Percentiles rank a stretch among this genome's conserved stretches.
Conservation (phyloP, 1,284 basidiomycete genomes). For the Thecaphora thlaspeos region DNA sequence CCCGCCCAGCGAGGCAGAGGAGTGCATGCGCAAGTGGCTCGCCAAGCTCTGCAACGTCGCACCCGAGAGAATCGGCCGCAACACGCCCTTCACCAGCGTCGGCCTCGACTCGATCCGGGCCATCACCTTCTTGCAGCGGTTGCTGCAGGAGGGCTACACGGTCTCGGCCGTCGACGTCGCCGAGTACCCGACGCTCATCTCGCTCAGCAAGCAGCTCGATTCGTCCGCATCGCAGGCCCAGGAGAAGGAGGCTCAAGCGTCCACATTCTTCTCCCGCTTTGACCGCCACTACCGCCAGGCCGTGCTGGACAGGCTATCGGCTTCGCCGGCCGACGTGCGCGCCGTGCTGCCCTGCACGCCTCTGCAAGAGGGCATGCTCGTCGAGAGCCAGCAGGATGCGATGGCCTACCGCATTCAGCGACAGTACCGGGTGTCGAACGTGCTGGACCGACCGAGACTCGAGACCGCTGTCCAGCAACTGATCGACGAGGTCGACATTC, state of each 20-base stretch:
- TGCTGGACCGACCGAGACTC: conserved; percentile 21
- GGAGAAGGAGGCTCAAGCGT: conserved; percentile 11
- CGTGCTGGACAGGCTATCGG: conserved; percentile 1
- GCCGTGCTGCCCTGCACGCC: conserved; percentile 40
- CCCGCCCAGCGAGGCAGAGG: conserved; percentile 15
- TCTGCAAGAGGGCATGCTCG: conserved; percentile 53
- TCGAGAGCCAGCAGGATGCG: conserved; percentile 41
- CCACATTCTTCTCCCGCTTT: conserved; percentile 14
- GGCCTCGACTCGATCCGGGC: conserved; percentile 56
- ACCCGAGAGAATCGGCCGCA: conserved; percentile 36
- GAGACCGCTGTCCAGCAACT: conserved; percentile 17
- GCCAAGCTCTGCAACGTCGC: conserved; percentile 40
- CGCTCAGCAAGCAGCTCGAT: conserved; percentile 36
- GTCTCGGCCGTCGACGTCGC: conserved; percentile 55
- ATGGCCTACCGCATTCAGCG: conserved; percentile 43
- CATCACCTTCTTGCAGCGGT: conserved; percentile 47
- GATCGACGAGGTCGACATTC: conserved; percentile 26
- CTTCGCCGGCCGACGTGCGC: conserved; percentile 11
- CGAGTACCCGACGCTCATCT: conserved; percentile 42
- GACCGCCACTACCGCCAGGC: conserved; percentile 19
- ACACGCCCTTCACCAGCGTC: conserved; percentile 47
- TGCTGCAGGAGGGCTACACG: conserved; percentile 34
- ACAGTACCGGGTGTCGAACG: conserved; percentile 43
- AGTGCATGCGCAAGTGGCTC: conserved; percentile 32
- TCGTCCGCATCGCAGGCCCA: conserved; percentile 14